A percentile compares a stretch with the other conserved stretches of the same genome.
phyloP scores from a whole-genome alignment of 148 eudicot genomes.

The Vaccinium corymbosum region DNA sequence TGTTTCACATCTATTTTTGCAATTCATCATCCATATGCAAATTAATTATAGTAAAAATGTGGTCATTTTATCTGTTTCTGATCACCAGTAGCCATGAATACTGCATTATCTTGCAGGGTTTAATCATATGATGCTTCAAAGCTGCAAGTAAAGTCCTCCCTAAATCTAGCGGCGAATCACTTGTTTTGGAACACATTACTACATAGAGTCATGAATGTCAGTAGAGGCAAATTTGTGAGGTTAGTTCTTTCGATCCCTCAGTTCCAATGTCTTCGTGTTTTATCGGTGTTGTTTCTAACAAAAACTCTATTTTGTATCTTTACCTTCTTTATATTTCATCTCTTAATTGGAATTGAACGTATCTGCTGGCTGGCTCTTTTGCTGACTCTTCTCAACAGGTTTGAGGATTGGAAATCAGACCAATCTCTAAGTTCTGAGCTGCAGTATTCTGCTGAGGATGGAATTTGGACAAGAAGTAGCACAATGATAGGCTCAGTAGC shows the following conservation, averaged over 20 bases:
- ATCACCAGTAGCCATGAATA: too few relatives aligned
- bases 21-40: not conserved
- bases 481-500: not conserved
- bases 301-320: not conserved
- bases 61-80: too few relatives aligned
- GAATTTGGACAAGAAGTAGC: conserved; percentile 12
- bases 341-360: not conserved
- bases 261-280: not conserved
- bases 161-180: not conserved
- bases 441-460: conserved; percentile 15
- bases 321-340: not conserved
- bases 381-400: conserved; percentile 18
- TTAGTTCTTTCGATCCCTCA: conserved; percentile 9
- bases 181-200: not conserved
- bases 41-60: too few relatives aligned
- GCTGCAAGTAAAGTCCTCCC: not conserved
- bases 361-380: not conserved
- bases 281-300: not conserved
- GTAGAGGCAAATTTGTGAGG: conserved; percentile 26
- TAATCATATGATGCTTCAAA: not conserved
- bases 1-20: not conserved
- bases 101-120: not conserved
- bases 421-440: conserved; percentile 1
- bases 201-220: conserved; percentile 22
- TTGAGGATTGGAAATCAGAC: conserved; percentile 25